A percentile compares a stretch with the other conserved stretches of the same genome.
phyloP scores from a whole-genome alignment of 2,329 filamentous ascomycete species.

The Podosphaera fusca region DNA sequence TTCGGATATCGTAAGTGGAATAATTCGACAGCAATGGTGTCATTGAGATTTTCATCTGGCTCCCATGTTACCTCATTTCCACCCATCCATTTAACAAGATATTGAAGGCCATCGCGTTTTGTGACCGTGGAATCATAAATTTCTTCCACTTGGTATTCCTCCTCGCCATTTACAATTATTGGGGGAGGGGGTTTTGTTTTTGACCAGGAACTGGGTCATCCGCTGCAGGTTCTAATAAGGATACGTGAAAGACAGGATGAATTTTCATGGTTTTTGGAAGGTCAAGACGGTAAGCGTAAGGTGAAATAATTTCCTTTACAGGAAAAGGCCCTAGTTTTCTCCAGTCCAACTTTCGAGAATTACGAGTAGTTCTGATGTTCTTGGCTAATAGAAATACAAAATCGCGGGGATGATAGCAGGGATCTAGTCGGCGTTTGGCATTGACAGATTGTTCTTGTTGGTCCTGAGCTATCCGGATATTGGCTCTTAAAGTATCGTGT shows the following conservation, averaged over 20 bases:
- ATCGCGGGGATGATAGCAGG: background rate
- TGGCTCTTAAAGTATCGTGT: background rate
- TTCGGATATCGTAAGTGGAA: background rate
- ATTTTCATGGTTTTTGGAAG: conserved; percentile 1
- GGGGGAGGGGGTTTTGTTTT: background rate
- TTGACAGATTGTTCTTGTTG: background rate
- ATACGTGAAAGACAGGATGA: conserved; percentile 2
- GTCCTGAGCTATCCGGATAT: background rate
- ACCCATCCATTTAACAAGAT: background rate
- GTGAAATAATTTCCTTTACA: background rate
- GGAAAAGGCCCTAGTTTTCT: conserved; percentile 1
- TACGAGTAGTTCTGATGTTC: conserved; percentile 1
- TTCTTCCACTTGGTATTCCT: background rate
- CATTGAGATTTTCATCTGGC: background rate
- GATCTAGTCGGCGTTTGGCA: background rate
- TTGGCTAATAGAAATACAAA: background rate
- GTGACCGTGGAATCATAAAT: background rate
- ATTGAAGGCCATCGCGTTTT: background rate
- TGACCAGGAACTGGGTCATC: background rate
- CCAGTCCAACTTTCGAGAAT: background rate
- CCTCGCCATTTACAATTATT: background rate
- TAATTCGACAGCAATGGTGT: background rate
- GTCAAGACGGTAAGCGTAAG: background rate
- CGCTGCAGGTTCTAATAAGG: background rate
- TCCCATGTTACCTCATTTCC: background rate